Conservation (phyloP, 768 basidiomycete genomes). For the Saitozyma podzolica region DNA sequence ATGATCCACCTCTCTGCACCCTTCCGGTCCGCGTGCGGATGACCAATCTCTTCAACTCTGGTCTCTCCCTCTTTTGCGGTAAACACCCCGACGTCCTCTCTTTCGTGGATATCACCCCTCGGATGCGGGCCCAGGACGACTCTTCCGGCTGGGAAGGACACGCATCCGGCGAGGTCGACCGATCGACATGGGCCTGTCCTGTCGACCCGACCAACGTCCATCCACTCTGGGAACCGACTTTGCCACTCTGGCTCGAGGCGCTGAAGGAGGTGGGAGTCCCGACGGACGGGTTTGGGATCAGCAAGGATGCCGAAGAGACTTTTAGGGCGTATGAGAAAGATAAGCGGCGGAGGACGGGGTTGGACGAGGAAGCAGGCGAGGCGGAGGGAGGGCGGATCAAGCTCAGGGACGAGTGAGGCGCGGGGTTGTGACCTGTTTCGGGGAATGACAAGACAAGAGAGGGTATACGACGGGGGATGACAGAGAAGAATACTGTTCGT, state of each 20-base stretch:
- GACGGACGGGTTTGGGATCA: conserved; percentile 23
- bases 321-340: conserved; percentile 42
- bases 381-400: conserved; percentile 20
- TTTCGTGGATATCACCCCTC: conserved; percentile 35
- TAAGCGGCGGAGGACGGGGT: conserved; percentile 29
- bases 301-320: conserved; percentile 40
- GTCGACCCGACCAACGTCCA: conserved; percentile 46
- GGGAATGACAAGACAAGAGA: too few relatives aligned
- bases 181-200: conserved; percentile 37
- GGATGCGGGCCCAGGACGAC: conserved; percentile 17
- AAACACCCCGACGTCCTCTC: conserved; percentile 27
- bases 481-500: too few relatives aligned
- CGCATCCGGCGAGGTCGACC: conserved; percentile 25
- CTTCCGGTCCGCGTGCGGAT: conserved; percentile 33
- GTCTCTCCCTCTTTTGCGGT: conserved; percentile 25
- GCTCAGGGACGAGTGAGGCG: conserved; percentile 30
- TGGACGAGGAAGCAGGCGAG: conserved; percentile 2
- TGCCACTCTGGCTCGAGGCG: conserved; percentile 42
- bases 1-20: conserved; percentile 38
- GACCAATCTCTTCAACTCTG: conserved; percentile 36
- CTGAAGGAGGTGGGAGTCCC: conserved; percentile 28
- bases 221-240: conserved; percentile 46
- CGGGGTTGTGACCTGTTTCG: too few relatives aligned
- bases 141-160: neutral
- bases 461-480: too few relatives aligned